Percentiles rank a stretch among this genome's conserved stretches.
These are phyloP conservation scores for Bryoerythrophyllum caledonicum DNA, from an alignment of 225 moss, liverwort and hornwort species.

Conservation along the genomic window DNA sequence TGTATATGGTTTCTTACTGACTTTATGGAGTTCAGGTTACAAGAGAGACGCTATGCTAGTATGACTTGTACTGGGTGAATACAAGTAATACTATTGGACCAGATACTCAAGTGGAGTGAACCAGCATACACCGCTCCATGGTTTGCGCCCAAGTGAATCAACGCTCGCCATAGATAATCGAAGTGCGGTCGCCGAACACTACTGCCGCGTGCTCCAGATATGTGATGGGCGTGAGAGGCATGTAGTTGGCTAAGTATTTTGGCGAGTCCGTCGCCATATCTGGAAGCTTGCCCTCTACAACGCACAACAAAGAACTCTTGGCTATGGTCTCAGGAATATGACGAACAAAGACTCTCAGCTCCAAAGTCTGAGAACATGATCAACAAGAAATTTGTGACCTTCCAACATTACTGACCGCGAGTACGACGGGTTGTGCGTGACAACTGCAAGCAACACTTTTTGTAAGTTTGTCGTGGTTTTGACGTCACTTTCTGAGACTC, in stretches of 20 bases:
- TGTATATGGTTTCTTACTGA: no score
- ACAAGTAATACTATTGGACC: no score
- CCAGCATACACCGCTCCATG: conserved; percentile 62
- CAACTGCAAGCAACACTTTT: not conserved
- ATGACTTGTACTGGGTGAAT: no score
- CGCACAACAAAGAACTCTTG: not conserved
- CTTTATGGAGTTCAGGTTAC: no score
- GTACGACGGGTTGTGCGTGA: not conserved
- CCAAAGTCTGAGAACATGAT: not conserved
- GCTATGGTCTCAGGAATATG: not conserved
- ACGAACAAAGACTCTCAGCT: not conserved
- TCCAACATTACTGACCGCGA: not conserved
- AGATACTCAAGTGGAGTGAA: no score
- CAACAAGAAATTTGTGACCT: not conserved
- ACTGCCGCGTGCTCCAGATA: conserved; percentile 58
- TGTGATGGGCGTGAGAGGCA: conserved; percentile 55
- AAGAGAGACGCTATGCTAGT: no score
- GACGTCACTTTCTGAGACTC: not conserved
- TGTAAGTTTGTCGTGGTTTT: not conserved
- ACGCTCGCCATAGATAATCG: conserved; percentile 58
- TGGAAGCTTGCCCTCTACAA: conserved; percentile 8
- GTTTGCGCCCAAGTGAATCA: conserved; percentile 76
- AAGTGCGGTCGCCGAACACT: conserved; percentile 48
- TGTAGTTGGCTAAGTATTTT: conserved; percentile 54
- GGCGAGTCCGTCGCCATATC: conserved; percentile 27